Base-by-base conservation (phyloP, 768 basidiomycete species). In the Collybia nuda region DNA sequence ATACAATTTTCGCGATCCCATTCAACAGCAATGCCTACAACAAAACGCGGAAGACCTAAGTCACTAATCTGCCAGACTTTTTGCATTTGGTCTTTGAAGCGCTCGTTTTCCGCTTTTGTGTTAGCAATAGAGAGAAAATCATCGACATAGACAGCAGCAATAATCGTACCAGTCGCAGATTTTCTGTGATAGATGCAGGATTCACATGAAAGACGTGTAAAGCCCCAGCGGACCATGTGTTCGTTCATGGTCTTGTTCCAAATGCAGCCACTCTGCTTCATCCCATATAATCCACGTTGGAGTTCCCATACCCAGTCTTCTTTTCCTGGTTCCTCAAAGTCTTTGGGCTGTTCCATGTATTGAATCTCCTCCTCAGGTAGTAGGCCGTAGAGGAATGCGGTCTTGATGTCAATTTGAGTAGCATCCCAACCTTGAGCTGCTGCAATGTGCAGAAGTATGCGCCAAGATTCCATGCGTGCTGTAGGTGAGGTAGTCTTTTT, bases 171-270 rank as follows among this genome's bases (percentile, higher is more conserved):
- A n/a, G n/a, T n/a, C n/a, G n/a, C n/a, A n/a, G n/a, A n/a, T n/a
- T n/a, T n/a, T n/a, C n/a, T n/a, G n/a, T n/a, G n/a, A n/a, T n/a
- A n/a, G n/a, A n/a, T n/a, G n/a, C n/a, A n/a, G n/a, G n/a, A n/a
- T n/a, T n/a, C n/a, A n/a, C n/a, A n/a, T n/a, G n/a, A n/a, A n/a
- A 69, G 58, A 0, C 52, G 44, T 0, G 44, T 61, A 43, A 76
- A 76, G 0, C 64, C 65, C 53, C 67, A 60, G 0, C 55, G 28
- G 0, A 57, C 11, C 54, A 70, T 54, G 1, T 48, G 50, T 2
- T 46, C 48, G 9, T 62, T 40, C 39, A 65, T 38, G 12, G 56
- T 60, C 40, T 61, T 47, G n/a, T n/a, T n/a, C n/a, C n/a, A n/a
- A n/a, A n/a, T n/a, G n/a, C n/a, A n/a, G n/a, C n/a, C n/a, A n/a